phyloP scores from a whole-genome alignment of 192 early-diverging fungal genomes.

The Backusella circina region DNA sequence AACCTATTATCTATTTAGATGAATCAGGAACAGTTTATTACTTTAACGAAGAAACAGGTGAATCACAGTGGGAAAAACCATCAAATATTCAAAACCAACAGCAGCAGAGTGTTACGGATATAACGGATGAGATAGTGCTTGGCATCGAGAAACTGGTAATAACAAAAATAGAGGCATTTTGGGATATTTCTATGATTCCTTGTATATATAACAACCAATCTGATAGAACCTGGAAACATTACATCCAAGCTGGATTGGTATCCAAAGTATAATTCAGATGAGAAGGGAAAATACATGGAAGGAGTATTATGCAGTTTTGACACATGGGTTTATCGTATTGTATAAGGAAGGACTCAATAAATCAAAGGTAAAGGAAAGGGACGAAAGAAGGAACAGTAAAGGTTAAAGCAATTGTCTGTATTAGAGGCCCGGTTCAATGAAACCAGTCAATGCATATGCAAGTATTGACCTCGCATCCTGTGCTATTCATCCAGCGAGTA shows the following conservation, averaged over 20 bases:
- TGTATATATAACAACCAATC: too few relatives aligned
- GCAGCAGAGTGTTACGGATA: background rate
- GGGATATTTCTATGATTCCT: background rate
- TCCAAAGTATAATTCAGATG: slow-evolving; percentile 40
- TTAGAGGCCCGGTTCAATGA: slow-evolving; percentile 15
- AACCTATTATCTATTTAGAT: slow-evolving; percentile 30
- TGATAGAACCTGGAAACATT: slow-evolving; percentile 37
- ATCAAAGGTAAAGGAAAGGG: slow-evolving; percentile 14
- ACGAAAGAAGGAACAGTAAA: background rate
- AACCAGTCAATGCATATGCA: slow-evolving; percentile 19
- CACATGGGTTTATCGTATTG: slow-evolving; percentile 22
- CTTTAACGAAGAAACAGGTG: slow-evolving; percentile 47
- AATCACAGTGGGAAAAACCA: slow-evolving; percentile 49
- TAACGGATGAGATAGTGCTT: background rate
- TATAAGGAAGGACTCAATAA: slow-evolving; percentile 27
- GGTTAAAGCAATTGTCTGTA: background rate
- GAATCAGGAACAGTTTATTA: slow-evolving; percentile 46
- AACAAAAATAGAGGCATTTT: background rate
- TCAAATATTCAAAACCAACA: background rate
- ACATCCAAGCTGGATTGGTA: slow-evolving; percentile 31
- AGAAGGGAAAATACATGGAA: slow-evolving; percentile 37
- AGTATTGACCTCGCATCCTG: slow-evolving; percentile 29
- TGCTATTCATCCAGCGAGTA: slow-evolving; percentile 28
- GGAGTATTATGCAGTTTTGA: slow-evolving; percentile 45
- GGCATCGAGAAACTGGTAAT: background rate